phyloP scores from a whole-genome alignment of 2,329 filamentous ascomycete genomes.

The Aspergillus pseudoglaucus region DNA sequence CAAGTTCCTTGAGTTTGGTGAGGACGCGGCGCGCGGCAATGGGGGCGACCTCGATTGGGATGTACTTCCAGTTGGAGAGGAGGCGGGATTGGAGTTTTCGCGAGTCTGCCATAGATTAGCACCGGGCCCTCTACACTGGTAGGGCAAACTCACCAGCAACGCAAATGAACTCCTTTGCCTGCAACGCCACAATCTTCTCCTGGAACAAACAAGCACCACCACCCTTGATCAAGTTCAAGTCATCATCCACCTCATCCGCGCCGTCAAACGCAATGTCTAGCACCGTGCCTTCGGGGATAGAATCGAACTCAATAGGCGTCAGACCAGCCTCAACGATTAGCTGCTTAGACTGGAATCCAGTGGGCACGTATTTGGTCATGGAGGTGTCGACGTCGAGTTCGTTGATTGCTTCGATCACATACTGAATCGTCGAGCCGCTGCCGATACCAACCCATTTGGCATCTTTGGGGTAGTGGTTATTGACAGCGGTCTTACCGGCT shows the following conservation, averaged over 20 bases:
- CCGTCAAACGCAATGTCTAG: constrained; percentile 94
- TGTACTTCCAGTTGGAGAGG: constrained; percentile 67
- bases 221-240: constrained; percentile 95
- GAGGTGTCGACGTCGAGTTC: constrained; percentile 40
- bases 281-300: constrained; percentile 56
- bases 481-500: constrained; percentile 53
- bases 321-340: constrained; percentile 76
- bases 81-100: constrained; percentile 78
- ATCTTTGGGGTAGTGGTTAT: constrained; percentile 53
- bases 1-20: constrained; percentile 63
- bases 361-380: constrained; percentile 79
- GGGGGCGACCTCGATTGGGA: constrained; percentile 91
- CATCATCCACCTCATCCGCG: constrained; percentile 91
- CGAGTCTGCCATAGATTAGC: constrained; percentile 59
- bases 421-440: constrained; percentile 59
- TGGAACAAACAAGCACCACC: constrained; percentile 97
- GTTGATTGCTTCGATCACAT: constrained; percentile 61
- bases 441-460: constrained; percentile 59
- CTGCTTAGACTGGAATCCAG: constrained; percentile 82
- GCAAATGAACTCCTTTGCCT: constrained; percentile 78
- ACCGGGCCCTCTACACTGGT: neutral
- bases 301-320: constrained; percentile 69
- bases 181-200: constrained; percentile 88
- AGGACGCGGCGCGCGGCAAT: constrained; percentile 74
- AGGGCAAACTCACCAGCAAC: constrained; percentile 59